Evolutionary conservation across 305 asterid genomes (phyloP), one percentile per base, ranked within the genome.

Genomic region (Andrographis paniculata): DNA sequence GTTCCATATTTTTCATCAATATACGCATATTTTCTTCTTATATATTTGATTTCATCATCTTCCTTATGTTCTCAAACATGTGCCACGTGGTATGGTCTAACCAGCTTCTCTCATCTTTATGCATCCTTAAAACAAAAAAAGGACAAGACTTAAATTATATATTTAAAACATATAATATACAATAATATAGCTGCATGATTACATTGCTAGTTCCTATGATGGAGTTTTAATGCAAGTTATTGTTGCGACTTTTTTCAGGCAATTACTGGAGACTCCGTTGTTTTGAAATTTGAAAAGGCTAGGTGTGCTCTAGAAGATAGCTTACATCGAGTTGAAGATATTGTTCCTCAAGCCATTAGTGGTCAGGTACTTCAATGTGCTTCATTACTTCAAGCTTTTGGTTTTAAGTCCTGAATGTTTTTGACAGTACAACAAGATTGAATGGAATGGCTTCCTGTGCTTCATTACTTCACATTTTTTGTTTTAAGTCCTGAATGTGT

Each of bases 231-330:
- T 31, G 37, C 37, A 24, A 24, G 4, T 24, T 24, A n/a, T n/a
- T n/a, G n/a, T n/a, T n/a, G n/a, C n/a, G n/a, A n/a, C n/a, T n/a
- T n/a, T n/a, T n/a, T n/a, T n/a, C 80, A 92, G 99, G 99, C 99
- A 35, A 81, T 87, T 46, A 92, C 99, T 0, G 97, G 99, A 49
- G 97, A 84, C 39, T 87, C 99, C 41, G 78, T 87, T 52, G 93
- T 81, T 50, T 64, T 73, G 58, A 92, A 92, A 64, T 87, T 92
- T 72, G 94, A 84, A 76, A 87, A 79, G 69, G 91, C 99, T 45
- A 77, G 94, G 71, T 69, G 77, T 70, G 91, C 99, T 50, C 80
- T 92, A 48, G 88, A 71, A 69, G 94, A 84, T 69, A 74, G 97
- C 63, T 75, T 92, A 62, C 74, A 62, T 61, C 84, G 89, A 36